Evolutionary conservation across 2,329 filamentous ascomycete species (phyloP), one percentile per base, ranked within the genome.

Genomic region (Scedosporium dehoogii): DNA sequence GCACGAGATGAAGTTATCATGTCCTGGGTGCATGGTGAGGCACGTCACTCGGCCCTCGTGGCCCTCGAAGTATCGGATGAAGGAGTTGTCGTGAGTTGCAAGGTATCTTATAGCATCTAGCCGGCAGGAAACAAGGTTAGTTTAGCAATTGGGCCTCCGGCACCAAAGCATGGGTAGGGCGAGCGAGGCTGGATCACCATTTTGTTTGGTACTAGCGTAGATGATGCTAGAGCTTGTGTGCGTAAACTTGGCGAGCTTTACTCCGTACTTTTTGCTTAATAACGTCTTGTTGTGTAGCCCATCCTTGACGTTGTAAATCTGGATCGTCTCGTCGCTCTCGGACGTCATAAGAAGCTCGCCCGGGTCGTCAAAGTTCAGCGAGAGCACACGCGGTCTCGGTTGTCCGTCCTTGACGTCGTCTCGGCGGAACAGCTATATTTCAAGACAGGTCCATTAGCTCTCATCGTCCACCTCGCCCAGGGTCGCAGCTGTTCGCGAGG

Each of bases 201-300:
- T 96, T 69, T 96, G 86, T 72, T 96, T 97, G 12, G 94, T 99
- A 72, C 91, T 96, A 60, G 94, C 92, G 71, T 97, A 97, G 64
- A 99, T 87, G 71, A 99, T 91, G 72, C 91, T 92, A 23, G 91
- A 91, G 67, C 87, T 87, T 64, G 93, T 90, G 72, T 97, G 94
- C 1, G 93, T 96, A 74, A 97, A 99, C 68, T 91, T 89, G 44
- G 94, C 94, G 62, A 97, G 83, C 72, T 96, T 94, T 18, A 91
- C 92, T 64, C 94, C 94, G 70, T 99, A 99, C 73, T 99, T 99
- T 72, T 97, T 96, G 76, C 90, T 96, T 60, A 96, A 86, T 57
- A 97, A 82, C 64, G 88, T 88, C 77, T 97, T 97, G 57, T 91
- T 90, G 68, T 92, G 88, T 64, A 90, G 89, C 4, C 94, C 94